Evolutionary conservation across 345 rosid genomes (phyloP).

Genomic region (Bruguiera gymnorhiza): DNA sequence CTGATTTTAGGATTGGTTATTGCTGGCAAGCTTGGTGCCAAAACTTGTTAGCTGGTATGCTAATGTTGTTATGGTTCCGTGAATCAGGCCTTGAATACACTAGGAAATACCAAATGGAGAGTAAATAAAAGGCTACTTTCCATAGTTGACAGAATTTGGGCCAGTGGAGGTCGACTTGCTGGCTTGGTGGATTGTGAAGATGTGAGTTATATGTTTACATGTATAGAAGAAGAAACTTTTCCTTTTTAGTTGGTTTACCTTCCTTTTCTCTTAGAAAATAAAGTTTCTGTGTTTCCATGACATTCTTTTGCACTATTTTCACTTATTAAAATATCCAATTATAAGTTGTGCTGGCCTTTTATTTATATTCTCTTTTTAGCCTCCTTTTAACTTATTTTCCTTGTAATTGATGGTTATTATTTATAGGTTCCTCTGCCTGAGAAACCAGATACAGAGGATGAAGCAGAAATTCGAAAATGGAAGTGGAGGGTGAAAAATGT

Average conservation of each 20-base stretch:
- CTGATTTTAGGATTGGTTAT: no score
- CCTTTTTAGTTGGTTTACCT: not conserved
- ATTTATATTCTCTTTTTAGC: slow-evolving; percentile 1
- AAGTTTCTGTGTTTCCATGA: not conserved
- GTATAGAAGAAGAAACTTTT: not conserved
- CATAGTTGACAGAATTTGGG: slow-evolving; percentile 91
- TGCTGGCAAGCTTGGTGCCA: no score
- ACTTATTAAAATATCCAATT: not conserved
- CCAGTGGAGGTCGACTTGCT: slow-evolving; percentile 74
- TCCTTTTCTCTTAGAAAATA: not conserved
- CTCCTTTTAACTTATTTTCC: not conserved
- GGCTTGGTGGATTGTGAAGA: slow-evolving; percentile 88
- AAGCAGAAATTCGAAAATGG: slow-evolving; percentile 63
- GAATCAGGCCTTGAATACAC: slow-evolving; percentile 85
- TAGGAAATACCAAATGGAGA: slow-evolving; percentile 95
- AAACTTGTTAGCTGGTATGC: not conserved
- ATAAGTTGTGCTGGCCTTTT: not conserved
- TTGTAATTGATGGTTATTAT: not conserved
- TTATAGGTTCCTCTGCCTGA: slow-evolving; percentile 70
- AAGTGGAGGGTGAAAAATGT: slow-evolving; percentile 68
- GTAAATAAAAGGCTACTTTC: slow-evolving; percentile 75
- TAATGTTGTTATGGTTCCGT: slow-evolving; percentile 19
- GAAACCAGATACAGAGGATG: slow-evolving; percentile 72
- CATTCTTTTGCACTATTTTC: not conserved
- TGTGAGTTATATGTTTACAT: slow-evolving; percentile 45